These are phyloP conservation scores for Neonectria punicea DNA, from an alignment of 2,329 filamentous ascomycete genomes.

Conservation along the genomic window DNA sequence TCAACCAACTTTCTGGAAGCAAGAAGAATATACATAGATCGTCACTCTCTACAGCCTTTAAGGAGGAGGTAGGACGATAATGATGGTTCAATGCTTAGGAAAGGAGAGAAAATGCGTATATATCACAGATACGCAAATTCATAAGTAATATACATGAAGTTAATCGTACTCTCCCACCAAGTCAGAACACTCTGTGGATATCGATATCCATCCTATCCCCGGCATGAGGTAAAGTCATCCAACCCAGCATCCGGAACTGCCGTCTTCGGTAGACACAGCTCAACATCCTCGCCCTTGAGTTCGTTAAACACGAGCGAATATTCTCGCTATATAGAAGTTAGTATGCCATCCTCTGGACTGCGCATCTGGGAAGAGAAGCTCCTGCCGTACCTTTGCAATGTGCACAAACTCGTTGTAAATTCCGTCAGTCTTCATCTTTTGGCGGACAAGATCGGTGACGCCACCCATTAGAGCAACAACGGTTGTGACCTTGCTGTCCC, in stretches of 20 bases:
- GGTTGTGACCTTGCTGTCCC: conserved; percentile 57
- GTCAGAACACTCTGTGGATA: background rate
- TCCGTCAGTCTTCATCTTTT: conserved; percentile 50
- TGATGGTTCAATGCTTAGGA: too few relatives aligned
- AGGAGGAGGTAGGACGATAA: too few relatives aligned
- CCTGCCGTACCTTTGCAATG: conserved; percentile 40
- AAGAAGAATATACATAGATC: too few relatives aligned
- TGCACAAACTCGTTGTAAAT: conserved; percentile 52
- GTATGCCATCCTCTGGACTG: background rate
- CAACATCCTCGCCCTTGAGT: conserved; percentile 44
- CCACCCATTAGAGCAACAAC: conserved; percentile 53
- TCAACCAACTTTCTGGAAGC: too few relatives aligned
- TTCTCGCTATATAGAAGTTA: conserved; percentile 37
- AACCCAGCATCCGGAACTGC: conserved; percentile 40
- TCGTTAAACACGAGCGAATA: conserved; percentile 44
- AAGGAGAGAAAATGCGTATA: background rate
- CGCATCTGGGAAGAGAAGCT: too few relatives aligned
- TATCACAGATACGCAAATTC: background rate
- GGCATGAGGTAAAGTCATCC: conserved; percentile 39
- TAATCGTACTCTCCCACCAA: background rate
- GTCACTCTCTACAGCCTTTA: too few relatives aligned
- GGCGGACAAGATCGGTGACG: conserved; percentile 50
- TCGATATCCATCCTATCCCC: background rate
- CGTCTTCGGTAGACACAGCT: conserved; percentile 43
- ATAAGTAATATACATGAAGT: background rate